Percentiles rank a stretch among this genome's conserved stretches.
Conservation (phyloP, 169 alveolate genomes). For the Neospora caninum region DNA sequence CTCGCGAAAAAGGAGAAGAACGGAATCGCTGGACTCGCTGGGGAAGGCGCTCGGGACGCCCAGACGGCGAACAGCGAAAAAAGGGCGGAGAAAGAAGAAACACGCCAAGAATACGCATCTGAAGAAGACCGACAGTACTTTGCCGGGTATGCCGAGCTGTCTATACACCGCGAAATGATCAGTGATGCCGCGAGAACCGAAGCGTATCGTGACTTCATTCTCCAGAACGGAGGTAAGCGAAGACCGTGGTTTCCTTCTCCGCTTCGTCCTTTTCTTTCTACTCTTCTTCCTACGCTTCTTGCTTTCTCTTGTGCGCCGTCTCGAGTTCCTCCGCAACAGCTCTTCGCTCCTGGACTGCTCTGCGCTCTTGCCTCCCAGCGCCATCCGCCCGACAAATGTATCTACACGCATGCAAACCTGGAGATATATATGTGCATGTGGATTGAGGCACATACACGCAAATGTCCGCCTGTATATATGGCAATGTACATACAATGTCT, state of each 20-base stretch:
- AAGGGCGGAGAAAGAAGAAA: neutral
- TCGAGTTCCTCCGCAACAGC: neutral
- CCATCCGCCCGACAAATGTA: neutral
- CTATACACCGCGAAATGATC: slow-evolving; percentile 93
- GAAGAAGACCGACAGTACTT: slow-evolving; percentile 78
- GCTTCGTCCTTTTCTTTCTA: neutral
- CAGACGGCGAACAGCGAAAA: neutral
- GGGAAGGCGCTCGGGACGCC: neutral
- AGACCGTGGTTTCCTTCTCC: neutral
- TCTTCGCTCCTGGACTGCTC: neutral
- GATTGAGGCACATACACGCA: neutral
- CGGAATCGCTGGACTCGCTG: neutral
- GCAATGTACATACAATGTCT: neutral
- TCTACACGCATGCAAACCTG: neutral
- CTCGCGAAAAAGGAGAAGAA: neutral
- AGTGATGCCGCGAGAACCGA: slow-evolving; percentile 88
- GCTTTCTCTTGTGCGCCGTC: no score
- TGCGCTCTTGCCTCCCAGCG: neutral
- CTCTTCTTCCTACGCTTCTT: neutral
- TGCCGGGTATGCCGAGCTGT: slow-evolving; percentile 87
- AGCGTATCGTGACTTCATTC: slow-evolving; percentile 78
- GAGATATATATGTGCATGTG: neutral
- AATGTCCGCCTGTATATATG: neutral
- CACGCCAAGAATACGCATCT: neutral
- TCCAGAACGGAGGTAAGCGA: slow-evolving; percentile 46